Evolutionary conservation across 2,329 filamentous ascomycete species (phyloP), one percentile per base, ranked within the genome.

Genomic region (Dothistroma septosporum): DNA sequence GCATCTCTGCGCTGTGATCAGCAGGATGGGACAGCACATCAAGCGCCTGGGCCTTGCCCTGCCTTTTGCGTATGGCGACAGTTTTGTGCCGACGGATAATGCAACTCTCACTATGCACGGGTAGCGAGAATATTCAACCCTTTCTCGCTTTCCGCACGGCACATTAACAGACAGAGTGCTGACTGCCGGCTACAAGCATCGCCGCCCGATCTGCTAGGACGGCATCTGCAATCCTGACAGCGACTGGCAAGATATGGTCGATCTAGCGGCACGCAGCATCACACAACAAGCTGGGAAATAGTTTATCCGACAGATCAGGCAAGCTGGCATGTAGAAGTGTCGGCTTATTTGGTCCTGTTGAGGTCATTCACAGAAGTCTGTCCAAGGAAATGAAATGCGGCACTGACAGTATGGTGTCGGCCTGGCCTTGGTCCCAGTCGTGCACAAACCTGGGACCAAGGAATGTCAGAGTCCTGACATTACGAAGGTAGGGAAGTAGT

Each of bases 271-370:
- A 54, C 61, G n/a, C 61, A 65, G 49, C 56, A 57, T 3, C 55
- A 60, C 14, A 50, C 32, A 14, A 49, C 63, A 2, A 68, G 67
- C 58, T 68, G 66, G 64, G 62, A 66, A 32, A 49, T 68, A 46
- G 33, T 63, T 12, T 35, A 47, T 24, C 37, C 35, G 41, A 12
- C n/a, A 7, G 49, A 55, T 10, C 31, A 60, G 11, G 61, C 59
- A 9, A 66, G 61, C 55, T 69, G 65, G 67, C 64, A 66, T 56
- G 44, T 69, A n/a, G n/a, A n/a, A n/a, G n/a, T n/a, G n/a, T n/a
- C n/a, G n/a, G n/a, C n/a, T n/a, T n/a, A n/a, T n/a, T n/a, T n/a
- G n/a, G n/a, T n/a, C n/a, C n/a, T n/a, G n/a, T n/a, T n/a, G n/a
- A n/a, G n/a, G n/a, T n/a, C n/a, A n/a, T n/a, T n/a, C n/a, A n/a